Evolutionary conservation across 257 asterid species (phyloP), one percentile per base, ranked within the genome.

Genomic region (Lavandula angustifolia): DNA sequence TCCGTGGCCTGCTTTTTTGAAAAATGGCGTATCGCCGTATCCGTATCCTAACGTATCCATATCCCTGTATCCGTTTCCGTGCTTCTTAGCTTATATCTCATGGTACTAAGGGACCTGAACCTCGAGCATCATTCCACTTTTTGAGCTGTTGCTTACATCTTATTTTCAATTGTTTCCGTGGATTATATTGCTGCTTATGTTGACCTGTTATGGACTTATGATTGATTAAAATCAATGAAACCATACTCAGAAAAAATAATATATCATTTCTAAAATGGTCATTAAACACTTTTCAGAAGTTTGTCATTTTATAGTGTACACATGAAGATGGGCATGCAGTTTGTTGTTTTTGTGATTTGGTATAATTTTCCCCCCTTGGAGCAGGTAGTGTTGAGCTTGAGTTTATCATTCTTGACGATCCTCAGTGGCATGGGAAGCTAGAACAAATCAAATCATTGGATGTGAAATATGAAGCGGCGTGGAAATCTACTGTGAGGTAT

Each of bases 361-460:
- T 67, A 43, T 52, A 43, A 67, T 14, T 9, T 32, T 65, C 37
- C 66, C 54, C 7, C 32, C 74, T 67, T 48, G 66, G 37, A 75
- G 75, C 78, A 82, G 96, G 80, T 51, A 57, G 69, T 68, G 18
- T 70, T 60, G 76, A 79, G 73, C 73, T 91, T 40, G 81, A 73
- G 57, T 77, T 88, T 80, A 75, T 79, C 64, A 73, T 88, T 63
- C 64, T 62, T 61, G 81, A 82, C 59, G 86, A 82, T 52, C 76
- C 80, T 66, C 61, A 50, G 47, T 86, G 98, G 96, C 66, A 72
- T 41, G 59, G 62, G 65, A 79, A 54, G 64, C 83, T 74, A 76
- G 87, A 81, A 71, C 79, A 79, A 60, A 86, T 91, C 62, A 74
- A 75, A 73, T 81, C 85, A 64, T 73, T 91, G 81, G 78, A 84